phyloP scores from a whole-genome alignment of 768 basidiomycete species.

The Xanthoconium stramineum region DNA sequence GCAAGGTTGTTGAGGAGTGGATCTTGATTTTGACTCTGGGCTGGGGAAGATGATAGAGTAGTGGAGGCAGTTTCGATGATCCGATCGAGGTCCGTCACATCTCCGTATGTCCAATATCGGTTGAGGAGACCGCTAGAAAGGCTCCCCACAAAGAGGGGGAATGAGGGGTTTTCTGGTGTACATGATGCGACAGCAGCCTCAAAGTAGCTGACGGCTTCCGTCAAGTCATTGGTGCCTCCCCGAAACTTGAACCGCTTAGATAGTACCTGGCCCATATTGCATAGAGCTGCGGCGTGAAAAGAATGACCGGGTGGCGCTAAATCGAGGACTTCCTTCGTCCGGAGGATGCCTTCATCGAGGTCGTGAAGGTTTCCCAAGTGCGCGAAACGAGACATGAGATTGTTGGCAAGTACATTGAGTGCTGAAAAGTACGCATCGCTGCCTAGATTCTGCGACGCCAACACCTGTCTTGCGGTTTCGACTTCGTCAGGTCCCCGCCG shows the following conservation, averaged over 20 bases:
- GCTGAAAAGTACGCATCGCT: constrained; percentile 6
- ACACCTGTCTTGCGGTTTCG: neutral
- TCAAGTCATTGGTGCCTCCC: constrained; percentile 19
- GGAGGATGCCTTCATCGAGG: constrained; percentile 24
- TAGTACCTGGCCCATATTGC: constrained; percentile 20
- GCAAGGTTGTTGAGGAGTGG: constrained; percentile 22
- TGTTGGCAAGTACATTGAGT: constrained; percentile 8
- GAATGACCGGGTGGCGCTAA: constrained; percentile 21
- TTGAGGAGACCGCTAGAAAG: constrained; percentile 19
- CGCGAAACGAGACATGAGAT: constrained; percentile 22
- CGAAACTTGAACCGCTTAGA: constrained; percentile 20
- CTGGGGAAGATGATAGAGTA: constrained; percentile 4
- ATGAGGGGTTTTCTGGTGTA: constrained; percentile 11
- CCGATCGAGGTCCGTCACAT: constrained; percentile 16
- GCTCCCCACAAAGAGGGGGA: constrained; percentile 15
- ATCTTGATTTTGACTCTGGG: constrained; percentile 14
- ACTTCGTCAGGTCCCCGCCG: constrained; percentile 1
- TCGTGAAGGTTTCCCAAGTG: constrained; percentile 20
- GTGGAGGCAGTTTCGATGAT: constrained; percentile 13
- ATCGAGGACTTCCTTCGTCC: constrained; percentile 15
- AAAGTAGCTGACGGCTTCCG: constrained; percentile 16
- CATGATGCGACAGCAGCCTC: constrained; percentile 11
- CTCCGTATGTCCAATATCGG: constrained; percentile 17
- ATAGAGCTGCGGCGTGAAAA: constrained; percentile 10
- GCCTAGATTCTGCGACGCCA: constrained; percentile 5